Evolutionary conservation across 306 rosid genomes (phyloP).

Genomic region (Datisca glomerata): DNA sequence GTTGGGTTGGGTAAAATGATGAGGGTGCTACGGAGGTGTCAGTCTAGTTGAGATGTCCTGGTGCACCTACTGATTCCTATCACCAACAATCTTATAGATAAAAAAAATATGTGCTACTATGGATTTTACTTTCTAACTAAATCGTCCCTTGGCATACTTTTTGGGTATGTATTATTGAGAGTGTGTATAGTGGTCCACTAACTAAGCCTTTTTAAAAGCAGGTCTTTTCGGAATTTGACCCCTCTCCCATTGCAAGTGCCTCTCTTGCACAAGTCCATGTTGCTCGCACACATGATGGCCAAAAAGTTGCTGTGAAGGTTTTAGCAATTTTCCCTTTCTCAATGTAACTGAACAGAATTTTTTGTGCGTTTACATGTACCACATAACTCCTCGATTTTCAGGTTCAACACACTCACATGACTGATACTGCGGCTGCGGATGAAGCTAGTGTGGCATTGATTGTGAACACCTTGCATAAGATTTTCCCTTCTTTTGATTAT

Average conservation of each 20-base stretch:
- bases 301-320: constrained; percentile 99
- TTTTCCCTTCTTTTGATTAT: constrained; percentile 86
- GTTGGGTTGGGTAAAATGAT: too few species aligned
- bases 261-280: constrained; percentile 98
- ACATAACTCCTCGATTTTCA: constrained; percentile 23
- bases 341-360: constrained; percentile 9
- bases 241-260: constrained; percentile 86
- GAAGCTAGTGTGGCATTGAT: constrained; percentile 71
- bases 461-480: constrained; percentile 60
- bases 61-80: too few species aligned
- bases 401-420: constrained; percentile 97
- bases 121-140: too few species aligned
- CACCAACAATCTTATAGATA: too few species aligned
- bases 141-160: too few species aligned
- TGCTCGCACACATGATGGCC: constrained; percentile 65
- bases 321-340: constrained; percentile 19
- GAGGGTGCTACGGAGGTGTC: too few species aligned
- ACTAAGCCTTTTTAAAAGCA: constrained; percentile 29
- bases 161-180: too few species aligned
- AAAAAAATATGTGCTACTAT: too few species aligned
- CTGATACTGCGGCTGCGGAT: constrained; percentile 95
- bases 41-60: too few species aligned
- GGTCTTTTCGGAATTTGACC: constrained; percentile 77
- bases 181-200: constrained; percentile 8
- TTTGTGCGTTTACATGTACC: neutral